Conservation (phyloP, 1,284 basidiomycete species). For the Sporisorium reilianum region DNA sequence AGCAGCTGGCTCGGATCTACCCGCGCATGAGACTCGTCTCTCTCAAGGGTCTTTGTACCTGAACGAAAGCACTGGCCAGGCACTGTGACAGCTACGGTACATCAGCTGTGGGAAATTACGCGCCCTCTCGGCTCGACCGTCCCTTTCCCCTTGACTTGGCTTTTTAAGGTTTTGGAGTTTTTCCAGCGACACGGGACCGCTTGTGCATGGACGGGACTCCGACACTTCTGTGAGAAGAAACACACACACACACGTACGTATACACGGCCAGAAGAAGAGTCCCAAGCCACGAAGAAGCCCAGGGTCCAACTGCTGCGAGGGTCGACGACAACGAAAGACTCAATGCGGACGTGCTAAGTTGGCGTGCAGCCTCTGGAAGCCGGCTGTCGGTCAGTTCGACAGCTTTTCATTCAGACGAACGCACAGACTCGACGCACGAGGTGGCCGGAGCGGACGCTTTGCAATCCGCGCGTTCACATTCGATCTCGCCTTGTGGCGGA, state of each 20-base stretch:
- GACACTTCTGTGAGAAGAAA: constrained; percentile 3
- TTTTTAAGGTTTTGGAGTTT: constrained; percentile 33
- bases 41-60: background rate
- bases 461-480: constrained; percentile 9
- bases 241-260: too few species aligned
- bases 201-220: constrained; percentile 15
- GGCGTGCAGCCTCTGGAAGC: background rate
- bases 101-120: background rate
- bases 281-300: background rate
- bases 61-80: constrained; percentile 1
- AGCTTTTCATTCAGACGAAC: too few species aligned
- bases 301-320: background rate
- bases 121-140: background rate
- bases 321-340: background rate
- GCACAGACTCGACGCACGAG: background rate
- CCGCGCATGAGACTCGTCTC: background rate
- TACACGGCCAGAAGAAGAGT: background rate
- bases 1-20: background rate
- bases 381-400: background rate
- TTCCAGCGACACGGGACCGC: constrained; percentile 32
- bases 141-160: background rate
- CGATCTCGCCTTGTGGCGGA: background rate
- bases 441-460: background rate
- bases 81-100: background rate
- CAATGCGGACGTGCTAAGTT: background rate